Base-by-base conservation (phyloP, 2,329 filamentous ascomycete species). In the Rasamsonia emersonii region DNA sequence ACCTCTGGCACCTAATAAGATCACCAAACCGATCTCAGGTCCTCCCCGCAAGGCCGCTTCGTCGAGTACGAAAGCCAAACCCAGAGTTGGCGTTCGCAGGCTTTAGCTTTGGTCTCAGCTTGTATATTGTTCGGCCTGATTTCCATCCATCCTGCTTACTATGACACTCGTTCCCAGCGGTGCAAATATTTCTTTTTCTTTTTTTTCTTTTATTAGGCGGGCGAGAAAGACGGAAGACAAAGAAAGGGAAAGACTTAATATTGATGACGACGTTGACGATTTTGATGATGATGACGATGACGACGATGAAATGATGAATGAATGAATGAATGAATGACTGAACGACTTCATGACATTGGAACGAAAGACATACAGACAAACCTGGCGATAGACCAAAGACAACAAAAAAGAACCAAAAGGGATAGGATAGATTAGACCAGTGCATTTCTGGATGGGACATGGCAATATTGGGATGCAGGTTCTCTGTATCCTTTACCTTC, bases 41-140 rank as follows among this genome's bases (percentile, higher is more conserved):
- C 23, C 26, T 11, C 24, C 30, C 2, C 46, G 51, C 30, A 58
- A 50, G 27, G 45, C 45, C 8, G 36, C 35, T 4, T 38, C 47
- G 2, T 36, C 37, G 4, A 35, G 36, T 3, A 40, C 40, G 15
- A 58, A 56, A 30, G 18, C 41, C 5, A 60, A 59, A 36, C 49
- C 57, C 2, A 49, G 57, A 9, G 49, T 54, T 28, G 57, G 57
- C 0, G 43, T 60, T 17, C 53, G 56, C 20, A 46, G 57, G 27
- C 40, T 60, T 20, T 60, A 36, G 49, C 11, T n/a, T 23, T 23
- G 4, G 24, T 26, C 10, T 16, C 20, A 23, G 20, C n/a, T n/a
- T n/a, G n/a, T n/a, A n/a, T n/a, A n/a, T n/a, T n/a, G n/a, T n/a
- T n/a, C n/a, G n/a, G n/a, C n/a, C n/a, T n/a, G n/a, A n/a, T n/a